phyloP scores from a whole-genome alignment of 1,284 basidiomycete species.

The Hypsizygus ulmarius region DNA sequence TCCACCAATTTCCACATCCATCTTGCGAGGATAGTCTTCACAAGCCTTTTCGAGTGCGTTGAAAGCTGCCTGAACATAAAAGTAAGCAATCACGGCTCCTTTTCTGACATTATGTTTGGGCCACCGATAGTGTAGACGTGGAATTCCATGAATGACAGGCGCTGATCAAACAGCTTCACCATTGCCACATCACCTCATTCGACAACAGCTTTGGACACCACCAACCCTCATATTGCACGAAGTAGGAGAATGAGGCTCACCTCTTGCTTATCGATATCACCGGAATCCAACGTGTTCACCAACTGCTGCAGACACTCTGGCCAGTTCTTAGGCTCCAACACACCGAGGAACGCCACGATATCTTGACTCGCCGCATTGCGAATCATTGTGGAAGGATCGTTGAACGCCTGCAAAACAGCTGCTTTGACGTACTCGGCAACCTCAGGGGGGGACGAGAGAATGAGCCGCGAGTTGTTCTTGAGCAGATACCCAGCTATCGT shows the following conservation, averaged over 20 bases:
- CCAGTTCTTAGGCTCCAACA: conserved; percentile 87
- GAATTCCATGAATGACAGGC: too few relatives aligned
- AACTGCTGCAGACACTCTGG: conserved; percentile 87
- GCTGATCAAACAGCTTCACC: too few relatives aligned
- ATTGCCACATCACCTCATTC: not conserved
- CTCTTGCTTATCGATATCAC: conserved; percentile 77
- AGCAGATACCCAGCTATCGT: conserved; percentile 95
- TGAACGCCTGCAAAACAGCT: conserved; percentile 79
- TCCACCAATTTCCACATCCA: conserved; percentile 91
- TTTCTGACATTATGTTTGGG: too few relatives aligned
- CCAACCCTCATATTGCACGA: not conserved
- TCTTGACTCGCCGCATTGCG: conserved; percentile 90
- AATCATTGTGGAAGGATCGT: conserved; percentile 79
- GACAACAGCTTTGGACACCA: conserved; percentile 1
- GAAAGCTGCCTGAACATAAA: conserved; percentile 75
- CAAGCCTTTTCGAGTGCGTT: conserved; percentile 94
- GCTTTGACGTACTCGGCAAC: conserved; percentile 81
- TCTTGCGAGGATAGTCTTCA: conserved; percentile 94
- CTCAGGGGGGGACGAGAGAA: conserved; percentile 63
- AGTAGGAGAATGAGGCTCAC: conserved; percentile 45
- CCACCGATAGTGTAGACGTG: too few relatives aligned
- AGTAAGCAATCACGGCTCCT: conserved; percentile 14
- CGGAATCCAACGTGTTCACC: conserved; percentile 73
- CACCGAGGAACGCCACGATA: conserved; percentile 83
- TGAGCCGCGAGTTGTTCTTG: conserved; percentile 88